Percentiles rank a stretch among this genome's conserved stretches.
phyloP scores from a whole-genome alignment of 257 asterid genomes.

The Ajuga chamaepitys region DNA sequence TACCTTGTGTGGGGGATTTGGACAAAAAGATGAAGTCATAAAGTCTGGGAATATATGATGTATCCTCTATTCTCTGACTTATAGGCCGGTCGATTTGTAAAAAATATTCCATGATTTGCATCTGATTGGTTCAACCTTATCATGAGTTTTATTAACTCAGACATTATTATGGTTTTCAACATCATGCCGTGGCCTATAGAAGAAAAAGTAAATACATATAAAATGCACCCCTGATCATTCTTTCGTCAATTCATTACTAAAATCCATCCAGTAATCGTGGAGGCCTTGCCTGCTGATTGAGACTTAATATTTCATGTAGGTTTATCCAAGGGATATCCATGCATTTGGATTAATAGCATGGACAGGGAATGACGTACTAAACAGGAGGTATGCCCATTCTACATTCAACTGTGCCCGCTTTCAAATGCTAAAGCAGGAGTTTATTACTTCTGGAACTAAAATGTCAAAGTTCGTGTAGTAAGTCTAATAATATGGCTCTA shows the following conservation, averaged over 20 bases:
- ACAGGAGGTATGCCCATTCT: conserved; percentile 58
- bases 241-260: not conserved
- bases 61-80: not conserved
- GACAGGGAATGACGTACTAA: conserved; percentile 94
- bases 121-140: not conserved
- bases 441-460: not conserved
- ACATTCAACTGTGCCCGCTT: not conserved
- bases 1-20: not conserved
- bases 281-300: not conserved
- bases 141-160: not conserved
- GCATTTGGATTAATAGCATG: conserved; percentile 94
- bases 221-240: not conserved
- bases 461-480: not conserved
- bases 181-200: not conserved
- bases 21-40: not conserved
- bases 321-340: conserved; percentile 84
- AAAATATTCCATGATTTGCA: not conserved
- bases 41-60: not conserved
- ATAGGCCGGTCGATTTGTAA: not conserved
- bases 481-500: not conserved
- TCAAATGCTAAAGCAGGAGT: not conserved
- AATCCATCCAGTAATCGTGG: not conserved
- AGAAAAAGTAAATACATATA: not conserved
- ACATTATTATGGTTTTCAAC: not conserved
- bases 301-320: conserved; percentile 34